Base-by-base conservation (phyloP, 1,284 basidiomycete genomes). In the Melampsora medusae region DNA sequence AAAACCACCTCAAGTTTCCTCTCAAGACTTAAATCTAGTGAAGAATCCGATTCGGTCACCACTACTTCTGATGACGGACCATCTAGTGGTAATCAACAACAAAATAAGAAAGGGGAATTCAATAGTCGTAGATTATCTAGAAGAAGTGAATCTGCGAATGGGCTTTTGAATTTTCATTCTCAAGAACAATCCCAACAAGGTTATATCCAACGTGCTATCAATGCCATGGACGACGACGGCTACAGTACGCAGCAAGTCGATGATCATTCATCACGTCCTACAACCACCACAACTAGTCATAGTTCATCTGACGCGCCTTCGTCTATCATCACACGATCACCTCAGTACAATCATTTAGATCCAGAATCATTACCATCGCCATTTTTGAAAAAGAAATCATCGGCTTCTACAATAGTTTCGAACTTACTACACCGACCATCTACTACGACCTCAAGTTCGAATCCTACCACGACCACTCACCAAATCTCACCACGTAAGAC, bases 401-500 rank as follows among this genome's bases (percentile, higher is more conserved):
- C 72, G 7, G 59, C 72, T 4, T 75, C 72, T 9, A 68, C 65
- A 4, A 62, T 68, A 25, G 72, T 68, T 7, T 60, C 72, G 0
- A 38, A 68, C 17, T 67, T 75, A 53, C 42, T 68, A 10, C n/a
- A 59, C 42, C 25, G 64, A 22, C 71, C 71, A 31, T 31, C 22
- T 33, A 64, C 22, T 16, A 64, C 9, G 4, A 64, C 61, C 17
- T 64, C 61, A 9, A 75, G 38, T 25, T 9, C 53, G 3, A 19
- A 50, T 19, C 9, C 68, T 14, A 31, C 69, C 0, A 50, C 28
- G 7, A 42, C 68, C 3, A 22, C 81, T 50, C 0, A 80, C 79
- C 77, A 80, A 79, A 28, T 80, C 81, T 38, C 81, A 79, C 71
- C 80, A 78, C 64, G 81, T 74, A 46, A 81, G 50, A 77, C 80